Percentiles rank a stretch among this genome's conserved stretches.
Conservation (phyloP, 495 filamentous ascomycete genomes). For the Aspergillus diversus region DNA sequence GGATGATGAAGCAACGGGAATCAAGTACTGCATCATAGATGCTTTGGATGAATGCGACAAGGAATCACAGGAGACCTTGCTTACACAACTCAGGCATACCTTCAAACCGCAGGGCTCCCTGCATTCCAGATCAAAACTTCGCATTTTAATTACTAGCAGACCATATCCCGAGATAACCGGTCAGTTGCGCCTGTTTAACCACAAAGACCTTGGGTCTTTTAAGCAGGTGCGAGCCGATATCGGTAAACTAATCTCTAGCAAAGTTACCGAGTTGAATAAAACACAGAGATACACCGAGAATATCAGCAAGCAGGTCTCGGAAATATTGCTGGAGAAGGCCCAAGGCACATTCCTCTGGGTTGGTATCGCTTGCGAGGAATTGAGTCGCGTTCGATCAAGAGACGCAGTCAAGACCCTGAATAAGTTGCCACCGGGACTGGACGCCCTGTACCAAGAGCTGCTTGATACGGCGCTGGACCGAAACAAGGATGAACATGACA, state of each 20-base stretch:
- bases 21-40: slow-evolving; percentile 33
- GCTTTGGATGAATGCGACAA: slow-evolving; percentile 35
- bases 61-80: slow-evolving; percentile 22
- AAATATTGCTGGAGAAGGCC: slow-evolving; percentile 30
- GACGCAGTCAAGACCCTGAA: not conserved
- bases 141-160: slow-evolving; percentile 30
- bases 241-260: slow-evolving; percentile 27
- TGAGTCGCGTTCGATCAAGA: slow-evolving; percentile 1
- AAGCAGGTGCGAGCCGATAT: slow-evolving; percentile 20
- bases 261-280: slow-evolving; percentile 23
- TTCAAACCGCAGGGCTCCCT: not conserved
- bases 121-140: not conserved
- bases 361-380: slow-evolving; percentile 25
- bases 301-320: slow-evolving; percentile 14
- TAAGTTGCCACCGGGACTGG: not conserved
- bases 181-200: slow-evolving; percentile 17
- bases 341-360: slow-evolving; percentile 40
- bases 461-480: not conserved
- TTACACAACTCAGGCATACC: slow-evolving; percentile 18
- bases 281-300: slow-evolving; percentile 24
- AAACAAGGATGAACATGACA: not conserved
- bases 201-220: slow-evolving; percentile 22
- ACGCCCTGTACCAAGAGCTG: not conserved
- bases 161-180: slow-evolving; percentile 28
- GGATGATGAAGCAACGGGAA: slow-evolving; percentile 6